A percentile compares a stretch with the other conserved stretches of the same genome.
Evolutionary conservation across 2,329 filamentous ascomycete genomes (phyloP).

Genomic region (Rhinocladiella mackenziei): DNA sequence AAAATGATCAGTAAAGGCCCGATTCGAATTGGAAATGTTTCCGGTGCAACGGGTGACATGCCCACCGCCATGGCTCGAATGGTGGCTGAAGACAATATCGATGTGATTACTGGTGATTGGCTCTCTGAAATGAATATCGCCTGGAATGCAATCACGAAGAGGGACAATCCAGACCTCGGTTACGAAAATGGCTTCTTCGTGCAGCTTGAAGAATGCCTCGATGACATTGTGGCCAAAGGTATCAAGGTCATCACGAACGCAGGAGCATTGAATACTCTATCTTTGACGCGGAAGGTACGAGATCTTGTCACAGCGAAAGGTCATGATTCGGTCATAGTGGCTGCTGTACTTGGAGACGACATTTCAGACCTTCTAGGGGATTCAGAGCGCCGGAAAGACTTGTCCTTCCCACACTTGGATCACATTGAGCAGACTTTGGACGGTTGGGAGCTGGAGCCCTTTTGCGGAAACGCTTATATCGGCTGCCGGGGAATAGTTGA

Average conservation of each 20-base stretch:
- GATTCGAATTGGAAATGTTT: constrained; percentile 10
- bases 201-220: constrained; percentile 25
- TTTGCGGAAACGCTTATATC: constrained; percentile 42
- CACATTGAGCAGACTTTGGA: not conserved
- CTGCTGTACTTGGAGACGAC: constrained; percentile 7
- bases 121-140: constrained; percentile 37
- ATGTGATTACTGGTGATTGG: constrained; percentile 43
- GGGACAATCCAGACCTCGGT: constrained; percentile 21
- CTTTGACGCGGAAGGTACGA: constrained; percentile 6
- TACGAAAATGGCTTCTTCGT: constrained; percentile 29
- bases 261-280: constrained; percentile 21
- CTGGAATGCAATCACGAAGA: constrained; percentile 31
- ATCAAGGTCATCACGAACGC: constrained; percentile 29
- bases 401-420: constrained; percentile 3
- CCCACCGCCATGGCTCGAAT: constrained; percentile 10
- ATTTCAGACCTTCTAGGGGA: constrained; percentile 4
- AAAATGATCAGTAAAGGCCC: too few relatives aligned
- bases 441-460: constrained; percentile 9
- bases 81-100: constrained; percentile 16
- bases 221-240: constrained; percentile 7
- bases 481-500: constrained; percentile 44
- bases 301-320: constrained; percentile 4
- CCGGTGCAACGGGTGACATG: constrained; percentile 9
- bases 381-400: not conserved
- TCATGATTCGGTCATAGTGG: not conserved